These are phyloP conservation scores for Tolypocladium tropicale DNA, from an alignment of 2,329 filamentous ascomycete genomes.

Conservation along the genomic window DNA sequence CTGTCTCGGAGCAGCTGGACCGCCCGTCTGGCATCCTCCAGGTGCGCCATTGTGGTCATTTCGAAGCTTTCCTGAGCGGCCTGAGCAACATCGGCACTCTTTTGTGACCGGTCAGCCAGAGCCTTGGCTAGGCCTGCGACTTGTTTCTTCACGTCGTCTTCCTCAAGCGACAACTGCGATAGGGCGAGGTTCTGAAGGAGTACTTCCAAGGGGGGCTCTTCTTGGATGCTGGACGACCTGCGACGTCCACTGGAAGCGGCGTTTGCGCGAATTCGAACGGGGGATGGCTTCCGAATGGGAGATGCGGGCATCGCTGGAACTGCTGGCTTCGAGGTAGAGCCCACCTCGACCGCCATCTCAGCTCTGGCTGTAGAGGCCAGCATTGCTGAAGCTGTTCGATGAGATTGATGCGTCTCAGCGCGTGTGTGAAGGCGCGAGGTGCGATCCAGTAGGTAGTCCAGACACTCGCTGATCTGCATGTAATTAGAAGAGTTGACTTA, in stretches of 20 bases:
- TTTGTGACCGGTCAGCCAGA: constrained; percentile 28
- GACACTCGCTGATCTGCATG: constrained; percentile 38
- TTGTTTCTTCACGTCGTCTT: constrained; percentile 12
- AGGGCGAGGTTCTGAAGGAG: constrained; percentile 39
- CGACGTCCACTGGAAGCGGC: constrained; percentile 17
- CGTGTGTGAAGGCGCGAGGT: constrained; percentile 29
- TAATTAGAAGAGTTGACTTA: constrained; percentile 11
- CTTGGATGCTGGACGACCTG: constrained; percentile 24
- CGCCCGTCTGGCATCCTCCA: constrained; percentile 37
- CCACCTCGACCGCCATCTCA: constrained; percentile 26
- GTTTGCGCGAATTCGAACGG: constrained; percentile 21
- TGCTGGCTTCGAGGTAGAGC: constrained; percentile 10
- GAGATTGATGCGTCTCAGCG: constrained; percentile 33
- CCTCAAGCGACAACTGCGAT: constrained; percentile 23
- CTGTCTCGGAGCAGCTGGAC: constrained; percentile 40
- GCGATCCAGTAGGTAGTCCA: constrained; percentile 40
- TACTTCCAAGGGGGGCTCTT: constrained; percentile 31
- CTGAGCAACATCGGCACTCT: constrained; percentile 31
- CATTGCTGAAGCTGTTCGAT: constrained; percentile 27
- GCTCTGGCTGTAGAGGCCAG: constrained; percentile 31
- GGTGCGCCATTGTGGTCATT: constrained; percentile 23
- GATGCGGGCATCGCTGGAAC: constrained; percentile 19
- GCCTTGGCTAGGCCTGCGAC: constrained; percentile 22
- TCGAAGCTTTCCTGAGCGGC: constrained; percentile 43
- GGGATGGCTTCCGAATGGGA: constrained; percentile 24